These are phyloP conservation scores for Teratosphaeria viscida DNA, from an alignment of 2,329 filamentous ascomycete species.

Conservation along the genomic window DNA sequence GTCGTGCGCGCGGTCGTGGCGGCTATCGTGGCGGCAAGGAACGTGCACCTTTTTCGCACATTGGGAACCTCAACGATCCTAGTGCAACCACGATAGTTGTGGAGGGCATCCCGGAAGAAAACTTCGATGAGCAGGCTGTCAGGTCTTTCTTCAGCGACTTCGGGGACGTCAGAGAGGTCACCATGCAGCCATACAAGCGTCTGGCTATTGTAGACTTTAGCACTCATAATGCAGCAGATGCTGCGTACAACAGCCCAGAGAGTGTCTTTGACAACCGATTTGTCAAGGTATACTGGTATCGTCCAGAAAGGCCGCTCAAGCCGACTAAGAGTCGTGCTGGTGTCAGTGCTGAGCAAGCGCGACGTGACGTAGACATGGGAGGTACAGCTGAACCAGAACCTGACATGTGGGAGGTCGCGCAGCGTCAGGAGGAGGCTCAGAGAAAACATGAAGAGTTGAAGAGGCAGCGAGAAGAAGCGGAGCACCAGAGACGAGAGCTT, in stretches of 20 bases:
- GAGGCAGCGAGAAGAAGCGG: slow-evolving; percentile 52
- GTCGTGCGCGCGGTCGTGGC: slow-evolving; percentile 19
- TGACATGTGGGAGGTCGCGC: slow-evolving; percentile 59
- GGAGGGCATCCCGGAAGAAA: slow-evolving; percentile 65
- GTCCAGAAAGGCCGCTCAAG: slow-evolving; percentile 28
- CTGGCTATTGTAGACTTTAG: slow-evolving; percentile 62
- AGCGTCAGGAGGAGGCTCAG: slow-evolving; percentile 62
- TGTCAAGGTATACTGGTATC: slow-evolving; percentile 74
- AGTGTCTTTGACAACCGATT: slow-evolving; percentile 78
- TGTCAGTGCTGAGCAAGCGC: slow-evolving; percentile 8
- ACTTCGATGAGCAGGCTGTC: slow-evolving; percentile 55
- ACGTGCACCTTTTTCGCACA: slow-evolving; percentile 52
- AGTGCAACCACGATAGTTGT: slow-evolving; percentile 61
- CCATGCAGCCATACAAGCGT: slow-evolving; percentile 55
- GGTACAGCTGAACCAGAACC: slow-evolving; percentile 41
- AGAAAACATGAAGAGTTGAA: slow-evolving; percentile 55
- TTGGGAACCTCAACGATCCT: slow-evolving; percentile 52
- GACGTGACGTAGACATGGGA: slow-evolving; percentile 15
- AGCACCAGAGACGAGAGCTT: slow-evolving; percentile 52
- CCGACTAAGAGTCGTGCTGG: slow-evolving; percentile 1
- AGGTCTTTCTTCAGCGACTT: slow-evolving; percentile 62
- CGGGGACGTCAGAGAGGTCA: slow-evolving; percentile 53
- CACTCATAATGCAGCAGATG: slow-evolving; percentile 54
- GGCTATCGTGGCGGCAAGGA: slow-evolving; percentile 23
- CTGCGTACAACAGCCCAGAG: slow-evolving; percentile 66